Conservation (phyloP, 1,284 basidiomycete genomes). For the Irpex lacteus region DNA sequence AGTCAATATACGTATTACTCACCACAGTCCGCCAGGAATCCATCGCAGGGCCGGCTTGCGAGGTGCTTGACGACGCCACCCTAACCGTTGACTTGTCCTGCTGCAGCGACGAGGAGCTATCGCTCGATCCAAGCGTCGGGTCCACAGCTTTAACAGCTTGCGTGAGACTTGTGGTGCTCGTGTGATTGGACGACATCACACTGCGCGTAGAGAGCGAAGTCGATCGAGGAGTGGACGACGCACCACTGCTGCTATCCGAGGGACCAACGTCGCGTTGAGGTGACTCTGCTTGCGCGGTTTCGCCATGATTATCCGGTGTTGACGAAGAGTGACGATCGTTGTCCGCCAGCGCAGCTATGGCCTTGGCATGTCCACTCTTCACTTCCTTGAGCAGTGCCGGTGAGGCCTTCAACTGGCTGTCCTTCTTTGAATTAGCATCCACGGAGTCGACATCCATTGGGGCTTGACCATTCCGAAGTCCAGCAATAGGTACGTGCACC, state of each 20-base stretch:
- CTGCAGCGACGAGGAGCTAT: background rate
- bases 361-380: background rate
- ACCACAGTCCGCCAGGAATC: constrained; percentile 30
- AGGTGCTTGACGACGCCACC: background rate
- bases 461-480: constrained; percentile 14
- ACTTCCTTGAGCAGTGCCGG: background rate
- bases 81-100: constrained; percentile 4
- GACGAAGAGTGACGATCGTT: background rate
- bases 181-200: background rate
- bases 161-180: background rate
- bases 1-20: constrained; percentile 13
- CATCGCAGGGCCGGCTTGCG: constrained; percentile 14
- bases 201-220: background rate
- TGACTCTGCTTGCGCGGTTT: background rate
- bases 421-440: background rate
- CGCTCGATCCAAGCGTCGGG: background rate
- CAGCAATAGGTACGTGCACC: constrained; percentile 29
- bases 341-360: background rate
- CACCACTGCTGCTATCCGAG: background rate
- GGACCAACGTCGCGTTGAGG: background rate
- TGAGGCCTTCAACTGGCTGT: background rate
- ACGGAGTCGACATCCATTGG: constrained; percentile 27
- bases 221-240: background rate
- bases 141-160: background rate
- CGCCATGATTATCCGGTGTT: background rate